These are phyloP conservation scores for Alternaria sp. DNA, from an alignment of 2,329 filamentous ascomycete species.

Conservation along the genomic window DNA sequence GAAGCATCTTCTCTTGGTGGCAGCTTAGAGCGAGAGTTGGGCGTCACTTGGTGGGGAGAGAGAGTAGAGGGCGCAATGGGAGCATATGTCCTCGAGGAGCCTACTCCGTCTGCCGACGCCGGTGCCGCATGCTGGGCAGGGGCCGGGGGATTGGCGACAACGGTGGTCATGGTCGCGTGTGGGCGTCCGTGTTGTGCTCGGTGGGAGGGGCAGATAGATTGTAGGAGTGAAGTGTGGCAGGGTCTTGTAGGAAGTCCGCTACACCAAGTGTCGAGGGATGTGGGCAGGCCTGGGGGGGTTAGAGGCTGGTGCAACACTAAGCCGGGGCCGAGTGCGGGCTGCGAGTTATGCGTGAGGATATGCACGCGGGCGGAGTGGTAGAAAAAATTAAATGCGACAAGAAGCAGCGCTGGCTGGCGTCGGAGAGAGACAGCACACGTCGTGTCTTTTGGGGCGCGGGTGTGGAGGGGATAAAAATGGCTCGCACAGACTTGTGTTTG, in stretches of 20 bases:
- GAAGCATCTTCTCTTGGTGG: conserved; percentile 50
- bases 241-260: conserved; percentile 43
- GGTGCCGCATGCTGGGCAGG: conserved; percentile 51
- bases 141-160: conserved; percentile 55
- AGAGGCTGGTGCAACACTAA: conserved; percentile 38
- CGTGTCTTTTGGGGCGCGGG: conserved; percentile 22
- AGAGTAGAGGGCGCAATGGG: conserved; percentile 55
- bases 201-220: conserved; percentile 38
- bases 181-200: conserved; percentile 24
- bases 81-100: conserved; percentile 55
- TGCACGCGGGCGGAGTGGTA: conserved; percentile 11
- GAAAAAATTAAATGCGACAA: neutral
- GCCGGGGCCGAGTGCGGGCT: conserved; percentile 11
- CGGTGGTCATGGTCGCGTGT: conserved; percentile 56
- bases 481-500: conserved; percentile 26
- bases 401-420: conserved; percentile 9
- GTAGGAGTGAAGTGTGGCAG: conserved; percentile 46
- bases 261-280: conserved; percentile 48
- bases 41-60: conserved; percentile 51
- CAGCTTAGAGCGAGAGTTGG: conserved; percentile 49
- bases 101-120: conserved; percentile 46
- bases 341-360: neutral
- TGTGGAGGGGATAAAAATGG: conserved; percentile 36
- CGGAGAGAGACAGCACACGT: conserved; percentile 15
- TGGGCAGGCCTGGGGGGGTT: conserved; percentile 34